Evolutionary conservation across 805 yeast genomes (phyloP).

Genomic region (Pichia sporocuriosa): DNA sequence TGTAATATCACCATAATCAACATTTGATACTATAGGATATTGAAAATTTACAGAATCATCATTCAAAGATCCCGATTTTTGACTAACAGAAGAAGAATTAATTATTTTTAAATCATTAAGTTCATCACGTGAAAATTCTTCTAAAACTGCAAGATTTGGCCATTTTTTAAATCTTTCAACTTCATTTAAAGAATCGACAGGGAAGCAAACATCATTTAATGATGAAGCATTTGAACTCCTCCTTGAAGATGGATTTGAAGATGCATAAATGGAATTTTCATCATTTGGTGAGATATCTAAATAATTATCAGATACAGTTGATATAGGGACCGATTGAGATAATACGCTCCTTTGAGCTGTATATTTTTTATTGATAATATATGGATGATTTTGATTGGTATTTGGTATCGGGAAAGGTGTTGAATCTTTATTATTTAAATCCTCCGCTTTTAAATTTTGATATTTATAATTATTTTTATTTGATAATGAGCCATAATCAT

Average conservation of each 20-base stretch:
- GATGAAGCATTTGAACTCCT: slow-evolving; percentile 63
- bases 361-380: neutral
- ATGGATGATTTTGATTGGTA: slow-evolving; percentile 3
- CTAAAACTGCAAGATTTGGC: slow-evolving; percentile 79
- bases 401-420: neutral
- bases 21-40: slow-evolving; percentile 29
- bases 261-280: slow-evolving; percentile 26
- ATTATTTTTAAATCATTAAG: slow-evolving; percentile 29
- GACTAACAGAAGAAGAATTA: slow-evolving; percentile 23
- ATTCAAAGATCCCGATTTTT: slow-evolving; percentile 11
- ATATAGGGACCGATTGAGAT: slow-evolving; percentile 8
- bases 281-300: neutral
- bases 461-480: too few species aligned
- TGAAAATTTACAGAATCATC: slow-evolving; percentile 32
- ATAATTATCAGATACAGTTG: slow-evolving; percentile 2
- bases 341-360: slow-evolving; percentile 3
- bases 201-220: slow-evolving; percentile 88
- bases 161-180: slow-evolving; percentile 37
- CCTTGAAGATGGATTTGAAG: slow-evolving; percentile 60
- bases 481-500: slow-evolving; percentile 1
- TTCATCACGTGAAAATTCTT: slow-evolving; percentile 74
- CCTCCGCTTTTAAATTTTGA: neutral
- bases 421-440: neutral
- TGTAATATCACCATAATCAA: slow-evolving; percentile 24
- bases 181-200: slow-evolving; percentile 49